These are phyloP conservation scores for Lithospermum erythrorhizon DNA, from an alignment of 257 asterid genomes.

Conservation along the genomic window DNA sequence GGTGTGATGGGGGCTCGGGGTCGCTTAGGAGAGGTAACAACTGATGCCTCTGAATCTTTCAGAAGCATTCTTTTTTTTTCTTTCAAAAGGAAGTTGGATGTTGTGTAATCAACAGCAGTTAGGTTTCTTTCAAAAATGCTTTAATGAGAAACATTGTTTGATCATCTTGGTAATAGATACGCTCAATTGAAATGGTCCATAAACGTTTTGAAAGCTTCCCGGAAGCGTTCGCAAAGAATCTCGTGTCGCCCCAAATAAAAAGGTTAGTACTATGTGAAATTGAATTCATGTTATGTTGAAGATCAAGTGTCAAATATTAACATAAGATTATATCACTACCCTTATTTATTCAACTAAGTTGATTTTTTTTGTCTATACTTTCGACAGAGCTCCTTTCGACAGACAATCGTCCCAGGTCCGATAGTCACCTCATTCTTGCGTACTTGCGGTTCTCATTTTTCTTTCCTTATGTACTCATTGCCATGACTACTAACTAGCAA, in stretches of 20 bases:
- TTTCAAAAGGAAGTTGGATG: not conserved
- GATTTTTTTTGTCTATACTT: conserved; percentile 17
- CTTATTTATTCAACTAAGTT: conserved; percentile 8
- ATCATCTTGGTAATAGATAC: conserved; percentile 36
- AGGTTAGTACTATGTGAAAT: conserved; percentile 29
- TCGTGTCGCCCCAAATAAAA: conserved; percentile 56
- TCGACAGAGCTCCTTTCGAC: conserved; percentile 59
- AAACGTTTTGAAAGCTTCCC: conserved; percentile 97
- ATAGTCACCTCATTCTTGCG: not conserved
- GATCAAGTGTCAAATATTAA: not conserved
- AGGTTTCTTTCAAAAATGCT: conserved; percentile 1
- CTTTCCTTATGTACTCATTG: not conserved
- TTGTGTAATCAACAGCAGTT: not conserved
- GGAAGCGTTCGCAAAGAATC: conserved; percentile 77
- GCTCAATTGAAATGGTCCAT: conserved; percentile 94
- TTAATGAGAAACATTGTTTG: not conserved
- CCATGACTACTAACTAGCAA: not conserved
- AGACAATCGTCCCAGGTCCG: conserved; percentile 64
- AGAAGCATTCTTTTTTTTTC: not conserved
- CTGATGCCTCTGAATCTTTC: not conserved
- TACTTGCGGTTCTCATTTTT: not conserved
- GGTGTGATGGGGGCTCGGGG: conserved; percentile 96
- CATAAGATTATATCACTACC: not conserved
- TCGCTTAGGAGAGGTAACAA: conserved; percentile 86
- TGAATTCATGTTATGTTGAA: not conserved